Base-by-base conservation (phyloP, 2,329 filamentous ascomycete genomes). In the Phaeosphaeriaceae sp. region DNA sequence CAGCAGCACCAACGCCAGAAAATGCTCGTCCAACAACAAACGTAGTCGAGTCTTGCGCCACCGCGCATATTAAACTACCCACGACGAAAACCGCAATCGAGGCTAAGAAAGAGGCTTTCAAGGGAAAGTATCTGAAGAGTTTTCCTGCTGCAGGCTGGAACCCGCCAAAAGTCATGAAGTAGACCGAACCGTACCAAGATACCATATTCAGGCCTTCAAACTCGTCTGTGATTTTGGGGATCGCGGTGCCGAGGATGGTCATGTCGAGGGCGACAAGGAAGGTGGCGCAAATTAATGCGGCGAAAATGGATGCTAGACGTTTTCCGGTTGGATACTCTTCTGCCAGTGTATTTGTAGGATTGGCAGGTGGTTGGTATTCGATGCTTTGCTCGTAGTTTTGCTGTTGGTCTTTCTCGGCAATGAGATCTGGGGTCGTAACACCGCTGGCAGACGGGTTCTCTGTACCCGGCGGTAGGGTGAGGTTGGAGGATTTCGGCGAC, bases 11-110 rank as follows among this genome's bases (percentile, higher is more conserved):
- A 6, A 69, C 35, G 17, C 74, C 76, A 38, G 71, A 63, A 33
- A 77, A 71, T 0, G 72, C 72, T n/a, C 74, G 52, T 3, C 74
- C 74, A 15, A 76, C 61, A 30, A 77, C 75, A 18, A 77, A 62
- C 0, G 68, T 67, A 3, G 61, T 61, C 1, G 66, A 71, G 36
- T 64, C 69, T 7, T 64, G 67, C 1, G 74, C 68, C 1, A 73
- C 65, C 63, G 40, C 83, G 56, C 81, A 84, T 12, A 86, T 61
- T 7, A 80, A 56, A 0, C 79, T 83, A 1, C 83, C 83, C 6
- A 84, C 13, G 56, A 84, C 80, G 54, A 86, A 85, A 50, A 83
- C 42, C 48, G 65, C 54, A 32, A 74, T 71, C 3, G 63, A 37
- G 1, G 57, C 38, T 9, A 77, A 44, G 49, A 73, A 77, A 15